Percentiles rank a stretch among this genome's conserved stretches.
Evolutionary conservation across 164 flowering plant genomes (phyloP).

Genomic region (Euptelea pleiosperma): DNA sequence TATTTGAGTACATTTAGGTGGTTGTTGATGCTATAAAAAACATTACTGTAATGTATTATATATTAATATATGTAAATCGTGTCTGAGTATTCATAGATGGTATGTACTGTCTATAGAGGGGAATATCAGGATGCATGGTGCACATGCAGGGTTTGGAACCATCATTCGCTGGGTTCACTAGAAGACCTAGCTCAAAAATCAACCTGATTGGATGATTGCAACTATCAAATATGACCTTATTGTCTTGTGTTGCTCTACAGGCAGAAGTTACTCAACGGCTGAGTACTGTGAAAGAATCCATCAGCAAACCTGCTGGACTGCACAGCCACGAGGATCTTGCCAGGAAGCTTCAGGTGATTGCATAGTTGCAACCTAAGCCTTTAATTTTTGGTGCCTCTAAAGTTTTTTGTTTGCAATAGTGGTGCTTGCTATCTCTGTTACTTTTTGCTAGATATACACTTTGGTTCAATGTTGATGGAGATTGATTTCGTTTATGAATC

Average conservation of each 20-base stretch:
- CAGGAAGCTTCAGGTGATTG: constrained; percentile 84
- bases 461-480: too few relatives aligned
- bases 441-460: neutral
- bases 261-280: constrained; percentile 97
- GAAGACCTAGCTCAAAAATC: too few relatives aligned
- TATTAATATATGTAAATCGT: too few relatives aligned
- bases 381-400: neutral
- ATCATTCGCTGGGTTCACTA: too few relatives aligned
- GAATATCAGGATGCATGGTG: too few relatives aligned
- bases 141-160: too few relatives aligned
- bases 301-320: constrained; percentile 52
- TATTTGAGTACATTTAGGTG: too few relatives aligned
- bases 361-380: neutral
- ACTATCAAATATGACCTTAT: neutral
- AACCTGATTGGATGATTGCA: neutral
- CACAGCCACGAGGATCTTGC: constrained; percentile 94
- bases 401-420: constrained; percentile 5
- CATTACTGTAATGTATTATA: too few relatives aligned
- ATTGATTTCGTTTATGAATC: too few relatives aligned
- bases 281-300: constrained; percentile 69
- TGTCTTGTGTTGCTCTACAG: constrained; percentile 33
- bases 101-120: too few relatives aligned
- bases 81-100: too few relatives aligned
- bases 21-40: too few relatives aligned
- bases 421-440: neutral